phyloP scores from a whole-genome alignment of 1,284 basidiomycete genomes.

The Sparassis latifolia region DNA sequence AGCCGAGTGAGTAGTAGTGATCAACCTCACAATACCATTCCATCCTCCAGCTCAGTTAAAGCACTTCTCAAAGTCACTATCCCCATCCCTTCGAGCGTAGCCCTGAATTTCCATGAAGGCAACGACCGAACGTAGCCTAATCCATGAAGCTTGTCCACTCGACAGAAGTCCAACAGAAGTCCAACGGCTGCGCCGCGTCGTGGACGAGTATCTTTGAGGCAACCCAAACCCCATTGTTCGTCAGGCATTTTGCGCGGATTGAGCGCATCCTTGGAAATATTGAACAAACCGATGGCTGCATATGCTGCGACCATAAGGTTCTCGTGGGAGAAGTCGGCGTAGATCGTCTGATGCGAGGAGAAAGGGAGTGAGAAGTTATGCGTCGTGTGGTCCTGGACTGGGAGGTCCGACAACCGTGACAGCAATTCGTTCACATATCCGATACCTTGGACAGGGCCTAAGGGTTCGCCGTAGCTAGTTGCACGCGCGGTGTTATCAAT shows the following conservation, averaged over 20 bases:
- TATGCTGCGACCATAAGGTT: constrained; percentile 76
- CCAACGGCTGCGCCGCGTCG: constrained; percentile 56
- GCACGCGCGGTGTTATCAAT: not conserved
- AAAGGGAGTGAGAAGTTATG: constrained; percentile 79
- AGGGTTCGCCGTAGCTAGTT: constrained; percentile 52
- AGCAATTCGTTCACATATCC: constrained; percentile 83
- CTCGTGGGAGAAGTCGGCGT: constrained; percentile 79
- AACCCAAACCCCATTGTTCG: constrained; percentile 8
- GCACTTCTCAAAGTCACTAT: constrained; percentile 63
- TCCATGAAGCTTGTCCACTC: constrained; percentile 15
- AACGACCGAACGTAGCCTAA: constrained; percentile 56
- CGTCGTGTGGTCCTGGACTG: constrained; percentile 63
- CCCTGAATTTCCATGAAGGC: constrained; percentile 66
- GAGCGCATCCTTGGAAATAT: constrained; percentile 21
- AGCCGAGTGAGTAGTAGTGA: too few species aligned
- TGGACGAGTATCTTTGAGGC: constrained; percentile 42
- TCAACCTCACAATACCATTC: too few species aligned
- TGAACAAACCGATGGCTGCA: constrained; percentile 65
- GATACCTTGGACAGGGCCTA: constrained; percentile 71
- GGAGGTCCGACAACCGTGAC: constrained; percentile 58
- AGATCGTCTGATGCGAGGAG: constrained; percentile 59
- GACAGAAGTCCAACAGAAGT: constrained; percentile 48
- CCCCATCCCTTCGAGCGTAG: constrained; percentile 58
- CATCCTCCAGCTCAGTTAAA: constrained; percentile 8
- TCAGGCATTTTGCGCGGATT: constrained; percentile 25